Conservation (phyloP, 805 yeast species). For the Yarrowia hollandica region DNA sequence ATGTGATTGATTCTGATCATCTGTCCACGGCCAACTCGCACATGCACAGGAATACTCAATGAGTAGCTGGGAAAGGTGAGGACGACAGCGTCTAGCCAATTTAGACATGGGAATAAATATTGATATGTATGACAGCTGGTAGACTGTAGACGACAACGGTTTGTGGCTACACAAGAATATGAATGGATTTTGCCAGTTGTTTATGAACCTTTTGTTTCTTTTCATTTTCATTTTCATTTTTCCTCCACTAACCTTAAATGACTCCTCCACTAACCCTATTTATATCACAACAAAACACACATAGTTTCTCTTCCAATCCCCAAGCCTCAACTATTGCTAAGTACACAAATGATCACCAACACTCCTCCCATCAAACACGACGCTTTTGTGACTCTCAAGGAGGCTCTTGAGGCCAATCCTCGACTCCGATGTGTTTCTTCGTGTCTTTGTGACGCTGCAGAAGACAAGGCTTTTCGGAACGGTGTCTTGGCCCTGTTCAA, state of each 20-base stretch:
- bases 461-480: neutral
- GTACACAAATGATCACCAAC: constrained; percentile 7
- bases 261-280: neutral
- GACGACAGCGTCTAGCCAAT: too few relatives aligned
- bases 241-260: neutral
- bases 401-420: constrained; percentile 14
- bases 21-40: too few relatives aligned
- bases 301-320: neutral
- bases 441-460: constrained; percentile 4
- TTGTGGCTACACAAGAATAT: too few relatives aligned
- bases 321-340: neutral
- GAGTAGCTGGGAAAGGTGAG: too few relatives aligned
- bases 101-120: too few relatives aligned
- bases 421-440: constrained; percentile 1
- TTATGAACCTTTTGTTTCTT: too few relatives aligned
- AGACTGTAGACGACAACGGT: too few relatives aligned
- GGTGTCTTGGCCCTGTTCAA: constrained; percentile 7
- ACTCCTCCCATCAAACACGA: constrained; percentile 4
- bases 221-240: too few relatives aligned
- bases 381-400: constrained; percentile 1
- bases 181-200: too few relatives aligned
- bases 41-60: too few relatives aligned
- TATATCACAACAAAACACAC: neutral
- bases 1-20: too few relatives aligned
- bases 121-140: too few relatives aligned